phyloP scores from a whole-genome alignment of 805 yeast genomes.

The Grigorovia yakushimaensis region DNA sequence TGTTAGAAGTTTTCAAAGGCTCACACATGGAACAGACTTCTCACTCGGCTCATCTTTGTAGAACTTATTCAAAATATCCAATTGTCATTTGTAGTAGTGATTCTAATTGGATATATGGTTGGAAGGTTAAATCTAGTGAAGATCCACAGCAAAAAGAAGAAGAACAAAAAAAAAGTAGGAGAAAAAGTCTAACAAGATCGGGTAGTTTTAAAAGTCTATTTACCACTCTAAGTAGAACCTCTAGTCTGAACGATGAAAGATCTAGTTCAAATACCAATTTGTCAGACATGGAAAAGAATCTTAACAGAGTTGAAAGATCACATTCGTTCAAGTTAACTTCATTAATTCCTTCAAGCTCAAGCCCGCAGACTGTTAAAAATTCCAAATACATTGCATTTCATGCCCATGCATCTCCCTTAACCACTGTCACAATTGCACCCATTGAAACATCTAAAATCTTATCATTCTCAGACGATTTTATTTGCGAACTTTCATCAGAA shows the following conservation, averaged over 20 bases:
- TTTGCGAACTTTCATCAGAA: constrained; percentile 48
- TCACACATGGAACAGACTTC: constrained; percentile 60
- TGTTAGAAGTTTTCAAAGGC: constrained; percentile 68
- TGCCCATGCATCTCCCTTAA: constrained; percentile 64
- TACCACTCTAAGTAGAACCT: constrained; percentile 5
- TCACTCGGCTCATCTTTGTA: constrained; percentile 41
- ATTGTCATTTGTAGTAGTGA: constrained; percentile 68
- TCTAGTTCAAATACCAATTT: background rate
- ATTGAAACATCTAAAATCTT: constrained; percentile 51
- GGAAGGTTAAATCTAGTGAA: constrained; percentile 44
- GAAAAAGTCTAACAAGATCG: constrained; percentile 6
- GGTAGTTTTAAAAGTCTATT: constrained; percentile 11
- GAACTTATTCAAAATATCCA: constrained; percentile 6
- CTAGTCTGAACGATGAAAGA: constrained; percentile 4
- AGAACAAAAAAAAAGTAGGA: background rate
- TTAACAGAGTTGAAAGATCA: background rate
- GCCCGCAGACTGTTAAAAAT: constrained; percentile 25
- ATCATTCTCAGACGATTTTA: constrained; percentile 67
- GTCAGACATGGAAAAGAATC: background rate
- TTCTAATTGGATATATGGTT: constrained; percentile 75
- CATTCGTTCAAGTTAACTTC: constrained; percentile 1
- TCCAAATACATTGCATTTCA: constrained; percentile 61
- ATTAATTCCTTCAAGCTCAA: background rate
- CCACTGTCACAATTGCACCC: constrained; percentile 73
- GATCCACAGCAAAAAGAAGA: background rate